Evolutionary conservation across 805 yeast genomes (phyloP), one percentile per base, ranked within the genome.

Genomic region (Pichia ethanolica): DNA sequence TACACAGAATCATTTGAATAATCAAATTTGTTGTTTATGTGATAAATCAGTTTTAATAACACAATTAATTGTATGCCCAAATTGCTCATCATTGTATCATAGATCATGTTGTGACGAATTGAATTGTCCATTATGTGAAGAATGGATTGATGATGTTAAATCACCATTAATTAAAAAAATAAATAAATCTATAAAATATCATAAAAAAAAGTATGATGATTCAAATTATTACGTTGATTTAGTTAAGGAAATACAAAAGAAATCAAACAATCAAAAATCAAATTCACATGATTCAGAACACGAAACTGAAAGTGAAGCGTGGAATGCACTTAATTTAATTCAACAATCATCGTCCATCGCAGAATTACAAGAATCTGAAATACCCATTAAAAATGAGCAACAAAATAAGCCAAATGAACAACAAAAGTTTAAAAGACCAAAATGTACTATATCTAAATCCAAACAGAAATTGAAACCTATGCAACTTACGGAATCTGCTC

Each of bases 111-210:
- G 51, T 33, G 52, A 52, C 46, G 58, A 50, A 8, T 66, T 60
- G 54, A 58, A 58, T 38, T 68, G 71, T 52, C 71, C 71, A 1
- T 61, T 67, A 62, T 68, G 71, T 50, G 71, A 67, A 37, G 69
- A 67, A 53, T 59, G 56, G 28, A 45, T 54, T 27, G 60, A 56
- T 39, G 52, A 59, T 6, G 52, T 37, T 5, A 7, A 33, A 13
- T 34, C 39, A 11, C 46, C 34, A 11, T 10, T 61, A 3, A 46
- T 57, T 5, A 49, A 55, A 9, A 43, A 51, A 35, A 33, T 32
- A 48, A 12, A 35, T 34, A 10, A 34, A 34, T 27, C 33, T 38
- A 38, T 45, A 48, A 27, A 25, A 8, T 8, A 4, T 25, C 3
- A 39, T 27, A 39, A n/a, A 25, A 14, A 27, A 7, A 28, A 10